Percentiles rank a stretch among this genome's conserved stretches.
Evolutionary conservation across 768 basidiomycete genomes (phyloP).

Genomic region (Tricholoma flavovirens): DNA sequence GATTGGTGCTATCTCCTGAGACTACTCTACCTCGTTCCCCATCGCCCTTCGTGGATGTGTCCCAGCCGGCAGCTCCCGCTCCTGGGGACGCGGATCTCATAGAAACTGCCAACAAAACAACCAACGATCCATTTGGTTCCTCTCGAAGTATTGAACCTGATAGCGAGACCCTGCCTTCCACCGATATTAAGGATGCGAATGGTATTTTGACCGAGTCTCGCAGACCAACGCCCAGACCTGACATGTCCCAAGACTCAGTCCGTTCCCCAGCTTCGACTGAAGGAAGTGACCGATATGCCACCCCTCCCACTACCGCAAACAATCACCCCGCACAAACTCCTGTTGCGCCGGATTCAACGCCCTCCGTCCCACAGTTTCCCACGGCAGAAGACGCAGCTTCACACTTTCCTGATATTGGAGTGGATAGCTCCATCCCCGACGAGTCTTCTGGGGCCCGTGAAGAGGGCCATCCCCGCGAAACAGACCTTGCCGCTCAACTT

Average conservation of each 20-base stretch:
- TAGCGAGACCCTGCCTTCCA: background rate
- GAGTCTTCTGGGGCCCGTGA: conserved; percentile 11
- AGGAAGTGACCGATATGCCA: conserved; percentile 54
- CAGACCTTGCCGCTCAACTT: conserved; percentile 47
- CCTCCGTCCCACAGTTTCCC: conserved; percentile 19
- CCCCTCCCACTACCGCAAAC: conserved; percentile 46
- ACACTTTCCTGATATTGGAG: conserved; percentile 35
- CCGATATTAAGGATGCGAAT: background rate
- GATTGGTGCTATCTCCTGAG: conserved; percentile 47
- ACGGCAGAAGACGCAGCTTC: conserved; percentile 32
- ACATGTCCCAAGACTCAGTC: conserved; percentile 12
- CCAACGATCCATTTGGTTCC: conserved; percentile 52
- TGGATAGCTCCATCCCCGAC: conserved; percentile 8
- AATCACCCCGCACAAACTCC: conserved; percentile 13
- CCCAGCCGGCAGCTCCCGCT: conserved; percentile 32
- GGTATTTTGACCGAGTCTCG: background rate
- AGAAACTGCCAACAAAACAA: conserved; percentile 17
- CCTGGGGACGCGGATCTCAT: conserved; percentile 14
- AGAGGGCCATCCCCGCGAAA: conserved; percentile 28
- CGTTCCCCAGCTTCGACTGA: conserved; percentile 23
- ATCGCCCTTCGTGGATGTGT: conserved; percentile 43
- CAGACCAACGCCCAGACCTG: conserved; percentile 12
- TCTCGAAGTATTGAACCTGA: conserved; percentile 25
- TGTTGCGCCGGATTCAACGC: conserved; percentile 11
- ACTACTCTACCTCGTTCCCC: conserved; percentile 42